Evolutionary conservation across 768 basidiomycete genomes (phyloP), one percentile per base, ranked within the genome.

Genomic region (Daedalea quercina): DNA sequence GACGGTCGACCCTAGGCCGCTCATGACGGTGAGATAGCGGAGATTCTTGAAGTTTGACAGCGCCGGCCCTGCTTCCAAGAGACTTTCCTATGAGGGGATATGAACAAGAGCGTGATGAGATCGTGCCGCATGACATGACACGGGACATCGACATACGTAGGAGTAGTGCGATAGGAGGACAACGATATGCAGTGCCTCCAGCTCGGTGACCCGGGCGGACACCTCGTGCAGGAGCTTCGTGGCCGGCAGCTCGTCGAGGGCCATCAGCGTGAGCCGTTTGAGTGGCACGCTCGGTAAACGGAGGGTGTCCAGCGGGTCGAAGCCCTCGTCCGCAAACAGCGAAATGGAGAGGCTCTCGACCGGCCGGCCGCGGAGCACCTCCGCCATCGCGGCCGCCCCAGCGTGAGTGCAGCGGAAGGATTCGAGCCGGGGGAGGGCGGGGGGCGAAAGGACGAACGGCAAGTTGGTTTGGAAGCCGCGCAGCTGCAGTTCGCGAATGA

Each of bases 111-210:
- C 40, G 11, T 25, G 3, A 7, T 12, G 19, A 42, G 25, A 50
- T 1, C 11, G 22, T 25, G 17, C 25, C 19, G 22, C 8, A 49
- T 31, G 28, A 11, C 28, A 31, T 31, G 28, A 11, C 4, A 31
- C 11, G 28, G 19, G 34, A n/a, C n/a, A n/a, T n/a, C 23, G 40
- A 28, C 50, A 41, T 25, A 51, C 50, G 22, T 25, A 23, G 7
- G 20, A 20, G 50, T 77, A 77, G 13, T 74, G 71, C 2, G 76
- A 71, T 56, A 77, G 69, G 20, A 84, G 67, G 44, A 82, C 71
- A 9, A 85, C 80, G 26, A 85, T 67, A 59, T 85, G 82, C 26
- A 85, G 63, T 1, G 82, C 80, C 61, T 85, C 81, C 45, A 86
- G 66, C 31, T 69, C 49, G 0, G 76, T 73, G 3, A 84, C 68